Base-by-base conservation (phyloP, 495 filamentous ascomycete species). In the Podospora comata region DNA sequence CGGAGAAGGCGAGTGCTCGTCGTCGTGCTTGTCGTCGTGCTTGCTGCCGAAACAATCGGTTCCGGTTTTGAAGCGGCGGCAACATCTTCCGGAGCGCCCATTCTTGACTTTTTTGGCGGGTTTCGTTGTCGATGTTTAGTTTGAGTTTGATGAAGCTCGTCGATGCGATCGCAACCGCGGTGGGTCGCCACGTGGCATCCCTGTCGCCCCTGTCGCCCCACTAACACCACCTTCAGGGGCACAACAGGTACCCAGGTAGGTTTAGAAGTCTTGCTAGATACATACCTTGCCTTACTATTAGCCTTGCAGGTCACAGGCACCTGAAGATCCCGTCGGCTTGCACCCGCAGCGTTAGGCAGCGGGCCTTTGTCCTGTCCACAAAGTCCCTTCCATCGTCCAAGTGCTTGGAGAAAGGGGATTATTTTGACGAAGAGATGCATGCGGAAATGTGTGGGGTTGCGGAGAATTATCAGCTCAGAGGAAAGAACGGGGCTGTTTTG, bases 1-100 rank as follows among this genome's bases (percentile, higher is more conserved):
- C 77, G 78, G 19, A 84, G 76, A 63, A 77, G 79, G n/a, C 70
- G 66, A 20, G 71, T 69, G 62, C 54, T 18, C 0, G 54, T 57
- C 0, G 54, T 57, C 3, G 34, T 39, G 34, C 11, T 39, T 39
- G 34, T 39, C 23, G 23, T 23, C 23, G 1, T 23, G 30, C 30
- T 32, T 32, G 30, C 4, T 48, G 15, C 15, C 15, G 39, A 48
- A 48, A 2, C 39, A 48, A 11, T 2, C 15, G 13, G 39, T 3
- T 48, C 39, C 2, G 39, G 9, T 48, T 48, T 48, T 11, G 39
- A 48, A 13, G 39, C 39, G 6, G 39, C 7, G 0, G 7, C 30
- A 32, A 11, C 39, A 48, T 13, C 39, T 48, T 48, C 39, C 2
- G 39, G 39, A 13, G 7, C 15, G 39, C 39, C 39, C 39, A 48